phyloP scores from a whole-genome alignment of 2,329 filamentous ascomycete species.

The Cladosporium sp. region DNA sequence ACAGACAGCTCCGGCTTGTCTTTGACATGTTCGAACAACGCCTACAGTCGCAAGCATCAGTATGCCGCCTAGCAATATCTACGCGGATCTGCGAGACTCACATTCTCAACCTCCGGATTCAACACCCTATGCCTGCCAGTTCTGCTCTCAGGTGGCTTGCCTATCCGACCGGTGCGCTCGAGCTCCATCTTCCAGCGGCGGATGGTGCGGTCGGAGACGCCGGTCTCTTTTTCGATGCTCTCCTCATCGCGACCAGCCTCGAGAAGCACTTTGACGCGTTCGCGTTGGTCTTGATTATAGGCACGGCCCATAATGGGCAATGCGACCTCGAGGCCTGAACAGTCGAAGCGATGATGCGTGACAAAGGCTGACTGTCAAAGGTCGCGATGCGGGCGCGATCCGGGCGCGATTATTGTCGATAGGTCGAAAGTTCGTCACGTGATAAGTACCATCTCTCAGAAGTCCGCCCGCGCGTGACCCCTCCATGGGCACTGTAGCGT shows the following conservation, averaged over 20 bases:
- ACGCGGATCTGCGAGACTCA: slow-evolving; percentile 12
- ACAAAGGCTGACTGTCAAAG: no score
- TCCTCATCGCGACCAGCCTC: slow-evolving; percentile 33
- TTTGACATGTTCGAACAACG: slow-evolving; percentile 33
- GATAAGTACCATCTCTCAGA: no score
- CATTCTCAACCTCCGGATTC: slow-evolving; percentile 31
- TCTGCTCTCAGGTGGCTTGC: slow-evolving; percentile 34
- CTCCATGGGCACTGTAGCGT: no score
- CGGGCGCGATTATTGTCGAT: no score
- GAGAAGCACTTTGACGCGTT: slow-evolving; percentile 27
- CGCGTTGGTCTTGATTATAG: slow-evolving; percentile 23
- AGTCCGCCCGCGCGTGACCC: no score
- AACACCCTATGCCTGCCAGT: slow-evolving; percentile 34
- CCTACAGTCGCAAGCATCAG: slow-evolving; percentile 14
- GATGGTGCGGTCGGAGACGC: slow-evolving; percentile 33
- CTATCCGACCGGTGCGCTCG: slow-evolving; percentile 34
- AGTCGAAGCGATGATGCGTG: no score
- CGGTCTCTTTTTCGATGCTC: slow-evolving; percentile 33
- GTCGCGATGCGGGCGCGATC: no score
- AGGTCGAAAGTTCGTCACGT: no score
- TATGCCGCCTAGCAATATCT: not conserved
- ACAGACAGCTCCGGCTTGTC: slow-evolving; percentile 33
- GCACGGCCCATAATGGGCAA: slow-evolving; percentile 22
- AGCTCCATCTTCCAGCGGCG: slow-evolving; percentile 35
- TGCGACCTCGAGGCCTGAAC: no score